Evolutionary conservation across 768 basidiomycete genomes (phyloP).

Genomic region (Mycena chlorophos): DNA sequence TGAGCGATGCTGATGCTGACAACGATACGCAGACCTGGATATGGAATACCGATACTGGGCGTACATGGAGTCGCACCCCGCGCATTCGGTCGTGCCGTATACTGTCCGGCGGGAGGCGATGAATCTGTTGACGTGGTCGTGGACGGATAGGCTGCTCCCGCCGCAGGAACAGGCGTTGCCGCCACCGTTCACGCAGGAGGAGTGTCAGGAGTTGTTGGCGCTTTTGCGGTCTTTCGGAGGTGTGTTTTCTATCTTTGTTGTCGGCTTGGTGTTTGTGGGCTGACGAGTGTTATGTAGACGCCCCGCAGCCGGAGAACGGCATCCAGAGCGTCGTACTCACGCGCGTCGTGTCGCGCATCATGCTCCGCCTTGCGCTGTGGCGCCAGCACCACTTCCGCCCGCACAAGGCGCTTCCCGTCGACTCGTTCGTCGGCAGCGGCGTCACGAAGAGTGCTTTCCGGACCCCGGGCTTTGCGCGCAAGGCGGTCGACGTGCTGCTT

Average conservation of each 20-base stretch:
- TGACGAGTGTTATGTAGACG: not conserved
- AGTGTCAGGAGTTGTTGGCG: conserved; percentile 72
- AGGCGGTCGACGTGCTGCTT: conserved; percentile 56
- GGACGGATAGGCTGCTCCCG: conserved; percentile 71
- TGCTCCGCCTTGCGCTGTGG: conserved; percentile 70
- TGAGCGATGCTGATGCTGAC: not conserved
- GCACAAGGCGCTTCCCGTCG: conserved; percentile 62
- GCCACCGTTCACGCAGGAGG: conserved; percentile 72
- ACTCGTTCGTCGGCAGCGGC: conserved; percentile 35
- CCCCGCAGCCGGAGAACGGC: conserved; percentile 35
- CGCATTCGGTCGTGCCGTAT: conserved; percentile 58
- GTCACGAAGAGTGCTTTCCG: conserved; percentile 34
- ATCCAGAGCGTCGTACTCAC: conserved; percentile 55
- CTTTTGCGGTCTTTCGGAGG: conserved; percentile 51
- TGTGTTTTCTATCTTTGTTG: conserved; percentile 6
- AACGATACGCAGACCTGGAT: conserved; percentile 55
- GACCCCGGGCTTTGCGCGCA: conserved; percentile 42
- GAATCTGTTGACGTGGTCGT: conserved; percentile 78
- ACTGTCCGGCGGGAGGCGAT: conserved; percentile 67
- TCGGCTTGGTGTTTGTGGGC: not conserved
- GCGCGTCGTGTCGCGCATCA: conserved; percentile 65
- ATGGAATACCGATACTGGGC: conserved; percentile 81
- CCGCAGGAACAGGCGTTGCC: conserved; percentile 49
- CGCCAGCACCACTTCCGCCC: conserved; percentile 71
- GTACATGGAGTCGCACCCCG: conserved; percentile 78